phyloP scores from a whole-genome alignment of 2,329 filamentous ascomycete genomes.

The Monosporascus sp. region DNA sequence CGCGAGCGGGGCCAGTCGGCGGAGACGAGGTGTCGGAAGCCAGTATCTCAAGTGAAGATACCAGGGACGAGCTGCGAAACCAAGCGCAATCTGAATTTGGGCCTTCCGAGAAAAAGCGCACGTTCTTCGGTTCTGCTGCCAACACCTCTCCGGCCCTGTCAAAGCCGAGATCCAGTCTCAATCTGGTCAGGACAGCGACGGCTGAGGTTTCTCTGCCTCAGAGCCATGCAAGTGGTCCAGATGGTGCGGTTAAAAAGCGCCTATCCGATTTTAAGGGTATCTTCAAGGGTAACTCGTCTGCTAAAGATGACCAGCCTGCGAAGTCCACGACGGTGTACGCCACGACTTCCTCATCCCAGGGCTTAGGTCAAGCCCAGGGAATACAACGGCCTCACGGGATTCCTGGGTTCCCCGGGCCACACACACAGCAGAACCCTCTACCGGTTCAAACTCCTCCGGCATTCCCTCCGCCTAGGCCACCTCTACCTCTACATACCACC shows the following conservation, averaged over 20 bases:
- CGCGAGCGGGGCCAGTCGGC: constrained; percentile 15
- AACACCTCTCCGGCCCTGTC: constrained; percentile 27
- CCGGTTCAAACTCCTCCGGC: background rate
- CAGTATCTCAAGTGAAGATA: constrained; percentile 35
- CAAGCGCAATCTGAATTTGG: constrained; percentile 9
- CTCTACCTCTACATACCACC: background rate
- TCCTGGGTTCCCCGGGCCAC: background rate
- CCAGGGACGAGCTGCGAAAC: constrained; percentile 20
- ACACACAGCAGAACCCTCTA: constrained; percentile 3
- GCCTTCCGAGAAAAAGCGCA: constrained; percentile 33
- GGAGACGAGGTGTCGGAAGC: constrained; percentile 38
- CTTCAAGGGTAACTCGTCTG: constrained; percentile 23
- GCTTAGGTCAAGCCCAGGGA: constrained; percentile 8
- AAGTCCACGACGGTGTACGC: constrained; percentile 10
- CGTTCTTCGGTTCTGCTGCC: constrained; percentile 30
- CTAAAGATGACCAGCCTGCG: constrained; percentile 22
- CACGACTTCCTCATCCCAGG: constrained; percentile 16
- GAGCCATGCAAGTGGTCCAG: constrained; percentile 10
- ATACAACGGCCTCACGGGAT: constrained; percentile 5
- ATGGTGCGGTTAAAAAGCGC: constrained; percentile 19
- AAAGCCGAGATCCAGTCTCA: constrained; percentile 15
- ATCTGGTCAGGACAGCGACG: constrained; percentile 11
- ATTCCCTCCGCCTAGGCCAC: background rate
- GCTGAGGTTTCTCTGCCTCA: constrained; percentile 12
- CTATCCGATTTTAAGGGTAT: constrained; percentile 28